Conservation (phyloP, 257 asterid genomes). For the Linderniella brevidens region DNA sequence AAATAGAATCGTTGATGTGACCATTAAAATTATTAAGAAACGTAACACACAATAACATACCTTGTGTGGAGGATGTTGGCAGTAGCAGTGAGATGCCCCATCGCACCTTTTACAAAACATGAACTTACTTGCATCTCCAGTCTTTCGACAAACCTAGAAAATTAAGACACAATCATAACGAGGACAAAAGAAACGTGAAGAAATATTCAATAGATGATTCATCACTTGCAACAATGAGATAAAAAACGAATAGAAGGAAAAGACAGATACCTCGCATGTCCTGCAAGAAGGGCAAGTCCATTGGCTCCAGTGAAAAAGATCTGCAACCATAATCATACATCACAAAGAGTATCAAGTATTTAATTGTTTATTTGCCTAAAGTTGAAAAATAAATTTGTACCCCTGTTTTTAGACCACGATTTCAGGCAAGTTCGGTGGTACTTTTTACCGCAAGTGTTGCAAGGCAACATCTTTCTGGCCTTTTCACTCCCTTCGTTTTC, state of each 20-base stretch:
- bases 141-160: slow-evolving; percentile 58
- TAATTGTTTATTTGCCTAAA: slow-evolving; percentile 8
- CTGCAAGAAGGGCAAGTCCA: slow-evolving; percentile 98
- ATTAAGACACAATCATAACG: slow-evolving; percentile 1
- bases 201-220: background rate
- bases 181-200: background rate
- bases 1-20: slow-evolving; percentile 9
- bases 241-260: slow-evolving; percentile 1
- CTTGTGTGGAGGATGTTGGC: slow-evolving; percentile 99
- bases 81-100: slow-evolving; percentile 83
- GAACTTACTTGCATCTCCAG: slow-evolving; percentile 89
- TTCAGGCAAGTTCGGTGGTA: slow-evolving; percentile 82
- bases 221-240: background rate
- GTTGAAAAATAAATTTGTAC: slow-evolving; percentile 17
- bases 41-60: slow-evolving; percentile 21
- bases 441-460: slow-evolving; percentile 79
- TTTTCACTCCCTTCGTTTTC: slow-evolving; percentile 80
- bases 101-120: slow-evolving; percentile 98
- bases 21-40: background rate
- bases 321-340: slow-evolving; percentile 25
- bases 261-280: slow-evolving; percentile 58
- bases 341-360: slow-evolving; percentile 8
- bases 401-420: slow-evolving; percentile 86
- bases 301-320: slow-evolving; percentile 97
- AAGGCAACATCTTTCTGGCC: slow-evolving; percentile 78